Base-by-base conservation (phyloP, 495 filamentous ascomycete genomes). In the Cercophora newfieldiana region DNA sequence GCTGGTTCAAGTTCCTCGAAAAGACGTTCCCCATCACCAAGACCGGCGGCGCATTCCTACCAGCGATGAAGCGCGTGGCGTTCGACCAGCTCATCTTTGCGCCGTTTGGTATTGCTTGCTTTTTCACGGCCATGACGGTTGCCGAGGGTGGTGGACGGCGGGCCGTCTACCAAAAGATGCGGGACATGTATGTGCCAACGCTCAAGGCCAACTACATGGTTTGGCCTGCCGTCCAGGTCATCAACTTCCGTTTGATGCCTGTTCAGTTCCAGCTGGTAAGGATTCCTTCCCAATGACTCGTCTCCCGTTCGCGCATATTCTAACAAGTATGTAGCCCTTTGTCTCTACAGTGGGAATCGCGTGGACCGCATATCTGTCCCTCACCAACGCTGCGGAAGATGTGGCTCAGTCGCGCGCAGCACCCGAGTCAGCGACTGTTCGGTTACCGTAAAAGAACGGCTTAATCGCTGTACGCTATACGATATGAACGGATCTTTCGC, bases 341-440 rank as follows among this genome's bases (percentile, higher is more conserved):
- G 96, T 97, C 14, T 97, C 94, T 3, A 94, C 91, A 26, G 80
- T 99, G 63, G 96, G 96, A 84, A 97, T 99, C 69, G 93, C 93
- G 54, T 99, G 96, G 96, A 99, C 96, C n/a, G 94, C 93, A 24
- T 99, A 97, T 75, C 87, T 99, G 26, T 97, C 94, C 0, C 84
- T 99, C 4, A 95, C 91, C 61, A 99, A 98, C 75, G 90, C 94
- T 26, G 79, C 94, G 0, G 93, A 94, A 58, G 89, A 96, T 28
- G 78, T 31, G 63, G 33, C 62, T 19, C 57, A 53, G 25, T 60
- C 19, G 7, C 59, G 37, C 28, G 55, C 68, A 18, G 61, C 66
- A 37, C 71, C 67, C 26, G 65, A 65, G 53, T 75, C 77, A 29
- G 72, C 76, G n/a, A 73, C 73, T 66, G 69, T 79, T 31, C 65